phyloP scores from a whole-genome alignment of 768 basidiomycete species.

The Clitopilus hobsonii region DNA sequence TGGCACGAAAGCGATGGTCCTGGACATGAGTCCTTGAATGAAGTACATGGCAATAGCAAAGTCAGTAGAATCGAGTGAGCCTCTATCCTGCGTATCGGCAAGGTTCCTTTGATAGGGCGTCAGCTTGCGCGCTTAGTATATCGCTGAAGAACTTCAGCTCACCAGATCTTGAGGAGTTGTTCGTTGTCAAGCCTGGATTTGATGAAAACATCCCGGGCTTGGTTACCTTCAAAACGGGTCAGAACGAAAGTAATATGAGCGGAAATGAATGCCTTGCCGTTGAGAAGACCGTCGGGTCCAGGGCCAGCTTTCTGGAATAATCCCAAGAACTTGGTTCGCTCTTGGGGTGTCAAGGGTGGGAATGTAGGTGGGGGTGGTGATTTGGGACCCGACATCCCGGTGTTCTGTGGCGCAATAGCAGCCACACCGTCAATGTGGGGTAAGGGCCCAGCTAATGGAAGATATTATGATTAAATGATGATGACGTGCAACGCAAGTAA shows the following conservation, averaged over 20 bases:
- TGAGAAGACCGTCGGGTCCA: slow-evolving; percentile 64
- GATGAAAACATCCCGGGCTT: slow-evolving; percentile 86
- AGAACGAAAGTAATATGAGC: background rate
- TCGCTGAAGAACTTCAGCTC: slow-evolving; percentile 12
- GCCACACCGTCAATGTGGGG: slow-evolving; percentile 73
- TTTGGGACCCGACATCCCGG: slow-evolving; percentile 55
- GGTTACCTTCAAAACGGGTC: slow-evolving; percentile 57
- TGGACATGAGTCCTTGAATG: slow-evolving; percentile 89
- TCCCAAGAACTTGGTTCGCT: slow-evolving; percentile 78
- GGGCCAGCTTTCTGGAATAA: slow-evolving; percentile 75
- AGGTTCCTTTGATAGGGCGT: slow-evolving; percentile 58
- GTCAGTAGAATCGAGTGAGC: slow-evolving; percentile 82
- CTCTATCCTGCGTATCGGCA: slow-evolving; percentile 92
- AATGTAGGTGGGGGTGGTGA: slow-evolving; percentile 53
- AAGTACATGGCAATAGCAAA: slow-evolving; percentile 97
- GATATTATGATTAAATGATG: slow-evolving; percentile 10
- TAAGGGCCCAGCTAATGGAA: slow-evolving; percentile 69
- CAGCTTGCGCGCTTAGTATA: background rate
- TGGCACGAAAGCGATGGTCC: slow-evolving; percentile 68
- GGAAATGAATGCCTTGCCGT: slow-evolving; percentile 43
- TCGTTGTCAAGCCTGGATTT: slow-evolving; percentile 87
- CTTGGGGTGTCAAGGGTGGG: slow-evolving; percentile 71
- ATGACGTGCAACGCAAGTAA: slow-evolving; percentile 6
- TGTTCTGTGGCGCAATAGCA: slow-evolving; percentile 51
- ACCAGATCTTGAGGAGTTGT: slow-evolving; percentile 92